Percentiles rank a stretch among this genome's conserved stretches.
These are phyloP conservation scores for Gnaphalium uliginosum DNA, from an alignment of 129 eudicot species.

Conservation along the genomic window DNA sequence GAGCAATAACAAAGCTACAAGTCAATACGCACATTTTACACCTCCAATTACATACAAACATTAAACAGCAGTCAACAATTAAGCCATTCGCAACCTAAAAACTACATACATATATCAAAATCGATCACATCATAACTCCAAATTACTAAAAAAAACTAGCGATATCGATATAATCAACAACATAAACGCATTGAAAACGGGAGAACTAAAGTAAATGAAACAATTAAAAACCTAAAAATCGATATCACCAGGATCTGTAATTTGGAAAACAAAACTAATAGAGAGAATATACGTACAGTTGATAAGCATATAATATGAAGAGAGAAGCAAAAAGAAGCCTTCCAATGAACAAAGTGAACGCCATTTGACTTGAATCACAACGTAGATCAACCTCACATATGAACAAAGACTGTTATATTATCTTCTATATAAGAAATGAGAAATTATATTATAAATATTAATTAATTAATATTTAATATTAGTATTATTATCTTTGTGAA, in stretches of 20 bases:
- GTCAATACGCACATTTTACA: too few relatives aligned
- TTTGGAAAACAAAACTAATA: neutral
- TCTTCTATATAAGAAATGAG: neutral
- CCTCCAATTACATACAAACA: neutral
- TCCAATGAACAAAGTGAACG: neutral
- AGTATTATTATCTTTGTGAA: neutral
- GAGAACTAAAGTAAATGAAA: neutral
- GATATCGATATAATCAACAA: neutral
- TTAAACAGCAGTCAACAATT: neutral
- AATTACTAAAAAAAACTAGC: neutral
- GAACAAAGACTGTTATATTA: neutral
- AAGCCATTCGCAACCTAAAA: neutral
- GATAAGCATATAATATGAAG: conserved; percentile 45
- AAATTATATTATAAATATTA: too few relatives aligned
- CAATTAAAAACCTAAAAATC: neutral
- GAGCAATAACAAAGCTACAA: too few relatives aligned
- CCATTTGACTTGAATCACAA: neutral
- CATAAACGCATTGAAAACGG: neutral
- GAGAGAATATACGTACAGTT: conserved; percentile 22
- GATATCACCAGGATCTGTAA: conserved; percentile 17
- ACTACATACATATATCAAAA: neutral
- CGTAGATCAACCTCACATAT: neutral
- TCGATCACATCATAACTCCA: neutral
- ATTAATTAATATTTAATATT: too few relatives aligned
- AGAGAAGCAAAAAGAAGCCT: conserved; percentile 25